These are phyloP conservation scores for Neofusicoccum laricinum DNA, from an alignment of 2,329 filamentous ascomycete genomes.

Conservation along the genomic window DNA sequence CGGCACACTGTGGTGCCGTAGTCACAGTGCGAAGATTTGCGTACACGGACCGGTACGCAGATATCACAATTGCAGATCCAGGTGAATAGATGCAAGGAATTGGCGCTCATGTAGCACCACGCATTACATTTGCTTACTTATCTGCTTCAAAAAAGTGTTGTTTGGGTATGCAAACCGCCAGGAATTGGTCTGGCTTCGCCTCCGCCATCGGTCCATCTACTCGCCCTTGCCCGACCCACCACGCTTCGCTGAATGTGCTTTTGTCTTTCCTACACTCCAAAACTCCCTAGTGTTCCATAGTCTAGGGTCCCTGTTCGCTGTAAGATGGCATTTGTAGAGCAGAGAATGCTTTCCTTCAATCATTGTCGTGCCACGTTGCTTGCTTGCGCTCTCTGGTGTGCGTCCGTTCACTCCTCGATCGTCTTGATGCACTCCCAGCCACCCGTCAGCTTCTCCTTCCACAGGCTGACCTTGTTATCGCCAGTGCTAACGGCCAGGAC, in stretches of 20 bases:
- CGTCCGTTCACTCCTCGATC: slow-evolving; percentile 70
- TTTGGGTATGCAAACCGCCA: slow-evolving; percentile 5
- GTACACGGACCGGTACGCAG: neutral
- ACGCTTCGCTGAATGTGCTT: neutral
- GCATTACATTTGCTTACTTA: neutral
- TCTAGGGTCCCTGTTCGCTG: neutral
- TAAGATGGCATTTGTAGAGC: neutral
- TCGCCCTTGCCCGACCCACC: neutral
- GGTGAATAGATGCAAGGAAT: neutral
- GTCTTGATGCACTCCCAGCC: slow-evolving; percentile 98
- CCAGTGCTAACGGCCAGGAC: slow-evolving; percentile 89
- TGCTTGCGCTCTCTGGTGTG: neutral
- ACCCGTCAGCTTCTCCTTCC: slow-evolving; percentile 96
- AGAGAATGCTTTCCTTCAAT: neutral
- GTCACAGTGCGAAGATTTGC: no score
- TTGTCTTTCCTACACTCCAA: neutral
- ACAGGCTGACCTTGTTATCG: slow-evolving; percentile 95
- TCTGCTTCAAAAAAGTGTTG: neutral
- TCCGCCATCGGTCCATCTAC: neutral
- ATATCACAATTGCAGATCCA: neutral
- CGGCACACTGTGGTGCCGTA: no score
- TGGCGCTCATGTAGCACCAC: neutral
- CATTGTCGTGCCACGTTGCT: neutral
- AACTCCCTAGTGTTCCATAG: neutral
- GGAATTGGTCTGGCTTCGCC: neutral